Evolutionary conservation across 1,284 basidiomycete genomes (phyloP).

Genomic region (Mrakiaceae sp.): DNA sequence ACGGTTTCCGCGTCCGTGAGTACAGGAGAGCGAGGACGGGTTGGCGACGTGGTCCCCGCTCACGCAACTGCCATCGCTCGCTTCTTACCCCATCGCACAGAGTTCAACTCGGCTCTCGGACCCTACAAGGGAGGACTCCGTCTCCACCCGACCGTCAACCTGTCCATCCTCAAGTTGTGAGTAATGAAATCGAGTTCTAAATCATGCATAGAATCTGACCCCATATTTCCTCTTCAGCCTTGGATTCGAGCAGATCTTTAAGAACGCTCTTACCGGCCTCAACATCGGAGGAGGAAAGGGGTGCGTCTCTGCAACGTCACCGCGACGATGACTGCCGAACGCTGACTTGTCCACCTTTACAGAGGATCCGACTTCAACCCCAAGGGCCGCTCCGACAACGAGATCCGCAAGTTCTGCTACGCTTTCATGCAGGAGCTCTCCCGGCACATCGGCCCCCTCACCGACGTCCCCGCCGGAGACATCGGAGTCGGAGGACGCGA

Average conservation of each 20-base stretch:
- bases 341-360: not conserved
- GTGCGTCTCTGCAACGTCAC: slow-evolving; percentile 9
- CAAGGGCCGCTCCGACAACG: slow-evolving; percentile 66
- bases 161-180: slow-evolving; percentile 67
- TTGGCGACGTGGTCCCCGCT: no score
- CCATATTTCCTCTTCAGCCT: slow-evolving; percentile 35
- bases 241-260: slow-evolving; percentile 72
- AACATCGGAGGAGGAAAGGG: slow-evolving; percentile 66
- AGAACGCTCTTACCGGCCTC: slow-evolving; percentile 69
- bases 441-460: slow-evolving; percentile 59
- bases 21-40: no score
- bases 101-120: slow-evolving; percentile 72
- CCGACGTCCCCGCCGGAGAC: slow-evolving; percentile 70
- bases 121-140: slow-evolving; percentile 76
- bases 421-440: slow-evolving; percentile 64
- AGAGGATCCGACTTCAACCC: slow-evolving; percentile 58
- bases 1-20: slow-evolving; percentile 55
- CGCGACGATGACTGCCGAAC: not conserved
- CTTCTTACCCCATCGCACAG: not conserved
- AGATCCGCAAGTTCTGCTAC: slow-evolving; percentile 58
- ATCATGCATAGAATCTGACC: not conserved
- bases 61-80: not conserved
- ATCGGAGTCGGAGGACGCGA: slow-evolving; percentile 59
- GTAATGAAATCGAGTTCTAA: slow-evolving; percentile 10
- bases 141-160: slow-evolving; percentile 69